These are phyloP conservation scores for Salix exigua DNA, from an alignment of 345 rosid species.

Conservation along the genomic window DNA sequence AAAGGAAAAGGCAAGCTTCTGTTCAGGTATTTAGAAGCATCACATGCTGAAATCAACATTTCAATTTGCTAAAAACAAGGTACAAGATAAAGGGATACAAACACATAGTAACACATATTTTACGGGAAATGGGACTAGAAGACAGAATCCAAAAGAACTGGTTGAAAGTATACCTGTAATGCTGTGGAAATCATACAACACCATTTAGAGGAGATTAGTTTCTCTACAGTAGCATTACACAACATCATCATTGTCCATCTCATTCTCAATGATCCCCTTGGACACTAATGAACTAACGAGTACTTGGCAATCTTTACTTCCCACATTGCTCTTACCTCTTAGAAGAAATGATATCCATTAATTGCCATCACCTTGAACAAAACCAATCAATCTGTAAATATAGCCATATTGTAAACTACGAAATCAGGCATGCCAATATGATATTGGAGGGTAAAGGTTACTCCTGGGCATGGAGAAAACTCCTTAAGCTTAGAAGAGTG, in stretches of 20 bases:
- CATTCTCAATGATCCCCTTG: slow-evolving; percentile 43
- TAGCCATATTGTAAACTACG: not conserved
- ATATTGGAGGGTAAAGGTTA: not conserved
- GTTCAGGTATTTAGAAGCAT: not conserved
- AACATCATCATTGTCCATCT: slow-evolving; percentile 6
- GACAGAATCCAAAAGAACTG: not conserved
- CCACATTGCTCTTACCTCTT: slow-evolving; percentile 28
- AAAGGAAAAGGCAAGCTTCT: not conserved
- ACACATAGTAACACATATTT: too few relatives aligned
- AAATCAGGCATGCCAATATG: not conserved
- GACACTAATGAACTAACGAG: slow-evolving; percentile 47
- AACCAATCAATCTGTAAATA: not conserved
- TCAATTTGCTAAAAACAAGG: not conserved
- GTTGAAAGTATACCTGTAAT: not conserved
- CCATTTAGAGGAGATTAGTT: not conserved
- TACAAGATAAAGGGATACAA: not conserved
- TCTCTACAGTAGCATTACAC: not conserved
- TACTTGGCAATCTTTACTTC: slow-evolving; percentile 46
- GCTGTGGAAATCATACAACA: not conserved
- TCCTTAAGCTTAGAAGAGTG: too few relatives aligned
- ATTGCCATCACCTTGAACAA: slow-evolving; percentile 51
- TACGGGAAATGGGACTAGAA: not conserved
- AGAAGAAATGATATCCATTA: slow-evolving; percentile 52
- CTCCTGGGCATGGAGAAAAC: too few relatives aligned
- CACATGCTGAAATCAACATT: not conserved